Evolutionary conservation across 306 rosid species (phyloP), one percentile per base, ranked within the genome.

Genomic region (Sicyos baderoa): DNA sequence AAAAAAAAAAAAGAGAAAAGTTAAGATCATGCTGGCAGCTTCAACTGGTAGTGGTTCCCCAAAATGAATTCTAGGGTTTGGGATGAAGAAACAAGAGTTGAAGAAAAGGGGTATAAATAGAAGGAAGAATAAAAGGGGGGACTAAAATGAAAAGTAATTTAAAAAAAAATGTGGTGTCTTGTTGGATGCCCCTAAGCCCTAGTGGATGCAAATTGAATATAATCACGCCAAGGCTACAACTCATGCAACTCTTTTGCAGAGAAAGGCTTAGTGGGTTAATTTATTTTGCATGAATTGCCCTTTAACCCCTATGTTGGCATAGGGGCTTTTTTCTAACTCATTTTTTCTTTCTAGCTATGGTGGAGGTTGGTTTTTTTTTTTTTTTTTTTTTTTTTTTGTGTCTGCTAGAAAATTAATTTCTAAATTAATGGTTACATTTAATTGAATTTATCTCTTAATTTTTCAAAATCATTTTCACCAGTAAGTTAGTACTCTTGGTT

Each of bases 1-100:
- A 60, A 7, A n/a, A 13, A 8, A 4, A 40, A 15, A 49, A 5
- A 1, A 23, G 86, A 77, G 87, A 81, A 68, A 85, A 81, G 89
- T 85, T 90, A 83, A 94, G 99, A 94, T 94, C 99, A 94, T 88
- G 99, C 99, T 94, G 99, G 99, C 99, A 94, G 99, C 99, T 94
- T 94, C 97, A 94, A 86, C 99, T 79, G 77, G 74, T 78, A 64
- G 72, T 76, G 87, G 54, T 77, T 81, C 90, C 86, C 44, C 44
- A 37, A 37, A 37, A 37, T 37, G 8, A 37, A 37, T 76, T 79
- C 44, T 82, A 91, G 97, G 97, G 87, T 84, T 88, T 72, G 42
- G 42, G 81, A 80, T 86, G 88, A 53, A 80, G 83, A 77, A 81
- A 61, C 55, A 74, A 70, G 79, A 71, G 72, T 58, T 54, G 76